These are phyloP conservation scores for Plantago major DNA, from an alignment of 257 asterid species.

Conservation along the genomic window DNA sequence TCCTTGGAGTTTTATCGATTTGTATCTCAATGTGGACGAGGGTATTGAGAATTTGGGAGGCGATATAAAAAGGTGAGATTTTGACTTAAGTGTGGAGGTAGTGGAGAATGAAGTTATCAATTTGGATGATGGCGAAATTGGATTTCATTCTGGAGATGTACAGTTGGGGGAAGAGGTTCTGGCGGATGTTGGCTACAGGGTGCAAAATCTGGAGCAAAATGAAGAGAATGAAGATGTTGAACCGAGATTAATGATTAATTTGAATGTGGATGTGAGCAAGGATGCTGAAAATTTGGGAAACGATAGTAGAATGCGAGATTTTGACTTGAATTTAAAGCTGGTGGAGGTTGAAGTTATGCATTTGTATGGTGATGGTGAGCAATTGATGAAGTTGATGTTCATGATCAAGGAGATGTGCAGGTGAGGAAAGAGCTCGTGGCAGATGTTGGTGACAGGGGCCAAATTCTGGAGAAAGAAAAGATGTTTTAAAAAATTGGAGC, in stretches of 20 bases:
- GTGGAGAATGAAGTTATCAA: conserved; percentile 43
- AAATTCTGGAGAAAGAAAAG: no score
- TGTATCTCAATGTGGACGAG: conserved; percentile 61
- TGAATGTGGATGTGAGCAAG: conserved; percentile 81
- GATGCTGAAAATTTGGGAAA: conserved; percentile 56
- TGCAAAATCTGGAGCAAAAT: conserved; percentile 21
- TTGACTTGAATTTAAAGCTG: conserved; percentile 28
- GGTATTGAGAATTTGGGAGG: conserved; percentile 23
- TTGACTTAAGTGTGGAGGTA: conserved; percentile 77
- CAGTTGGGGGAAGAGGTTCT: conserved; percentile 16
- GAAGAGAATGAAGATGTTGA: conserved; percentile 22
- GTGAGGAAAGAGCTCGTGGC: no score
- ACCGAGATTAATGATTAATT: conserved; percentile 28
- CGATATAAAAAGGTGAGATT: conserved; percentile 34
- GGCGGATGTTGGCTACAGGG: conserved; percentile 18
- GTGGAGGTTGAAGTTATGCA: no score
- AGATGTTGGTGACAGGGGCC: no score
- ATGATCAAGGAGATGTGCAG: no score
- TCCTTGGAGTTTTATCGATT: conserved; percentile 38
- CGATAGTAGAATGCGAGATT: conserved; percentile 23
- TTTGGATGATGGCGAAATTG: conserved; percentile 24
- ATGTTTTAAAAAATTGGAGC: no score
- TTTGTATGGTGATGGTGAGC: no score
- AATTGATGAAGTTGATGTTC: no score
- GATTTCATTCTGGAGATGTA: conserved; percentile 11